Conservation (phyloP, 1,284 basidiomycete genomes). For the Cutaneotrichosporon sp. region DNA sequence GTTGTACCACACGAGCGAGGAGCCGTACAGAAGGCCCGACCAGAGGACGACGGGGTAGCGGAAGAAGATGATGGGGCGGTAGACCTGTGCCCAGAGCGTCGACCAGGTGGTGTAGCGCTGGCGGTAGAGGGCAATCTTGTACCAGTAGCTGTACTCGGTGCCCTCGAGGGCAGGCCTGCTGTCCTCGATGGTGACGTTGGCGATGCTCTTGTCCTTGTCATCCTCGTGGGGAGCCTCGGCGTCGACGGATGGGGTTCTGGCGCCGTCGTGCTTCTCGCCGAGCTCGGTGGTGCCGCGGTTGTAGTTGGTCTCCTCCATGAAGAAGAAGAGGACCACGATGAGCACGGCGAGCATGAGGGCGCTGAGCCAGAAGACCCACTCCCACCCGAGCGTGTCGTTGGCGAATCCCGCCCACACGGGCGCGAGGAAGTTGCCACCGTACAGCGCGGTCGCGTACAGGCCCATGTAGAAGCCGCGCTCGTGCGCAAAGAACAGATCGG, state of each 20-base stretch:
- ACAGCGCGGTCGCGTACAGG: constrained; percentile 24
- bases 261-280: constrained; percentile 12
- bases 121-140: constrained; percentile 19
- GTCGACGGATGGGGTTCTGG: not conserved
- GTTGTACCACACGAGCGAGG: constrained; percentile 31
- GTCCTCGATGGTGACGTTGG: not conserved
- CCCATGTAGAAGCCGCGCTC: constrained; percentile 32
- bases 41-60: constrained; percentile 29
- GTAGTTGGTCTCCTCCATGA: constrained; percentile 33
- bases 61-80: constrained; percentile 25
- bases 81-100: constrained; percentile 20
- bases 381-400: constrained; percentile 25
- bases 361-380: constrained; percentile 29
- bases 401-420: constrained; percentile 27
- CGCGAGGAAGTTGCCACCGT: constrained; percentile 20
- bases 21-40: constrained; percentile 30
- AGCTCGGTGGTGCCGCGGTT: constrained; percentile 27
- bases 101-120: constrained; percentile 13
- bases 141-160: constrained; percentile 10
- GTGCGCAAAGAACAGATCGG: constrained; percentile 27
- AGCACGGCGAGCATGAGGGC: constrained; percentile 19
- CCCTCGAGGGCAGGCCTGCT: constrained; percentile 6
- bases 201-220: constrained; percentile 1
- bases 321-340: constrained; percentile 24
- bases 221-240: not conserved